Percentiles rank a stretch among this genome's conserved stretches.
phyloP scores from a whole-genome alignment of 192 early-diverging fungal genomes.

The Gigaspora rosea region DNA sequence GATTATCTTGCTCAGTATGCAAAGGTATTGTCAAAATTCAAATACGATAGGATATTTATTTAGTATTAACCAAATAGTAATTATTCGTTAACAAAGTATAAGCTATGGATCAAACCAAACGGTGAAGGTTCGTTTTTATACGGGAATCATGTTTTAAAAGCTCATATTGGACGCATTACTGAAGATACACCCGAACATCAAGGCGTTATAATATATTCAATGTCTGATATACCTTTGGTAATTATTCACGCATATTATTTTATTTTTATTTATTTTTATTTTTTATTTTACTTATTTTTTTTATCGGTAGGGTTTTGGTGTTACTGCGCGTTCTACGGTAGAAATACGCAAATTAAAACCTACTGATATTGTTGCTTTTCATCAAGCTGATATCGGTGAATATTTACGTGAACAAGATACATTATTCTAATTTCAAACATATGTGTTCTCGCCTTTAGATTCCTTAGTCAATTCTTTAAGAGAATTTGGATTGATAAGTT shows the following conservation, averaged over 20 bases:
- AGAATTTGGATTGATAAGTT: no score
- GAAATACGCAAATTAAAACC: conserved; percentile 94
- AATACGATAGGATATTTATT: neutral
- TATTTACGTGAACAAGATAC: conserved; percentile 84
- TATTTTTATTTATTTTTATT: neutral
- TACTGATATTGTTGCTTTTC: conserved; percentile 91
- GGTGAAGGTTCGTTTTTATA: conserved; percentile 99
- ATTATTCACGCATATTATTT: neutral
- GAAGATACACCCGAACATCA: conserved; percentile 99
- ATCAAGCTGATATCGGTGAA: conserved; percentile 98
- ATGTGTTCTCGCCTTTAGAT: no score
- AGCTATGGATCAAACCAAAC: conserved; percentile 99
- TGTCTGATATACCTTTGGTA: conserved; percentile 89
- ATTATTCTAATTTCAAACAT: conserved; percentile 30
- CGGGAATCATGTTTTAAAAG: conserved; percentile 97
- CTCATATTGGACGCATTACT: conserved; percentile 94
- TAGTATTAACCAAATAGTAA: neutral
- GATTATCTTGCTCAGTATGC: conserved; percentile 95
- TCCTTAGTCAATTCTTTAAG: no score
- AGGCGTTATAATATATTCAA: conserved; percentile 92
- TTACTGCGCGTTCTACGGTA: conserved; percentile 89
- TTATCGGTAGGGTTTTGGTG: conserved; percentile 80
- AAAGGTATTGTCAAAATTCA: conserved; percentile 52
- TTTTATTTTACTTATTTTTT: conserved; percentile 13
- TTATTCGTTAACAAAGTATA: conserved; percentile 61